These are phyloP conservation scores for Phytophthora brassicae DNA, from an alignment of 352 stramenopile genomes.

Conservation along the genomic window DNA sequence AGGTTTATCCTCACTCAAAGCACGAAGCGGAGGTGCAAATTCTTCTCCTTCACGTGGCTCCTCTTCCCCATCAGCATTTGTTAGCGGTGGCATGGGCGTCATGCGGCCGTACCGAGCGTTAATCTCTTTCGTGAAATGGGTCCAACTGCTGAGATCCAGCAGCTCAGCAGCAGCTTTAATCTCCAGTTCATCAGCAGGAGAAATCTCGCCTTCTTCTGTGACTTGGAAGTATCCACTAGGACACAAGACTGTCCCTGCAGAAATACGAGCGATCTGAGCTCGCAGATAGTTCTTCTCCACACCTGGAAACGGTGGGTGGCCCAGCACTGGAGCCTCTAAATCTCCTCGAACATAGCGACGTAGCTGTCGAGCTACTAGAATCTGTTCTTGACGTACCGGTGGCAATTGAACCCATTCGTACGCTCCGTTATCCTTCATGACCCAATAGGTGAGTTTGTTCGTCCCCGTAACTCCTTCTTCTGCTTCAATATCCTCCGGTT, in stretches of 20 bases:
- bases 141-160: constrained; percentile 71
- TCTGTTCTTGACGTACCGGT: constrained; percentile 71
- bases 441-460: constrained; percentile 93
- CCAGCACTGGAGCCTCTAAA: constrained; percentile 73
- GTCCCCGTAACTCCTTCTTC: constrained; percentile 64
- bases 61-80: constrained; percentile 74
- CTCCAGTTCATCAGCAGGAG: constrained; percentile 65
- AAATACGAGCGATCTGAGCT: constrained; percentile 90
- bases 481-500: constrained; percentile 70
- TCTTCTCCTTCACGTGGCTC: constrained; percentile 67
- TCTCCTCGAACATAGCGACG: constrained; percentile 80
- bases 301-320: constrained; percentile 89
- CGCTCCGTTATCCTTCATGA: constrained; percentile 74
- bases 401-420: constrained; percentile 87
- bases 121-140: constrained; percentile 89
- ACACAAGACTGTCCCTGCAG: constrained; percentile 73
- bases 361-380: constrained; percentile 78
- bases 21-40: constrained; percentile 56
- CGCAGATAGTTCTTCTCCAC: constrained; percentile 86
- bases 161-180: constrained; percentile 78
- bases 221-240: constrained; percentile 85
- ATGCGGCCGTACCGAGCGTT: constrained; percentile 80
- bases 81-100: constrained; percentile 67
- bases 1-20: constrained; percentile 66
- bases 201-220: constrained; percentile 72